A percentile compares a stretch with the other conserved stretches of the same genome.
phyloP scores from a whole-genome alignment of 495 filamentous ascomycete species.

The Parathielavia hyrcaniae region DNA sequence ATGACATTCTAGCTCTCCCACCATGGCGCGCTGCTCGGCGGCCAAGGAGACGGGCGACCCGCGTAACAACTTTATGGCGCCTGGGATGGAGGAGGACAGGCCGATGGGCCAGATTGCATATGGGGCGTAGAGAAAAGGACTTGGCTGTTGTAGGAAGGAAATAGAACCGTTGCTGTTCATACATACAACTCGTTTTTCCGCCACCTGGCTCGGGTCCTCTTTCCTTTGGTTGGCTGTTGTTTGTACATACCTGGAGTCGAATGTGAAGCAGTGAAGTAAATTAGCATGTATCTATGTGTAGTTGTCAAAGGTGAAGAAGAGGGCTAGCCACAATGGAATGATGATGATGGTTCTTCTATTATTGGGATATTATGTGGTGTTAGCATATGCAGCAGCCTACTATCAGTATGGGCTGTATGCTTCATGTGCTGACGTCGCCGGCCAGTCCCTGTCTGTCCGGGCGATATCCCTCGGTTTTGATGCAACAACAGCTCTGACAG shows the following conservation, averaged over 20 bases:
- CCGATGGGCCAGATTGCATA: constrained; percentile 49
- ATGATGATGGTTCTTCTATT: no score
- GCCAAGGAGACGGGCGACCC: constrained; percentile 66
- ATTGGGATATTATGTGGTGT: not conserved
- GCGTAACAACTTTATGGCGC: constrained; percentile 80
- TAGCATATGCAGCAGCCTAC: no score
- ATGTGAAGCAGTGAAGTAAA: constrained; percentile 4
- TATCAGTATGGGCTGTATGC: no score
- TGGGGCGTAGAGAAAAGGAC: constrained; percentile 33
- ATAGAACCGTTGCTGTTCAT: constrained; percentile 15
- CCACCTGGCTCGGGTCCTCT: not conserved
- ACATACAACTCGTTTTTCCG: constrained; percentile 10
- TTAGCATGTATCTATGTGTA: constrained; percentile 4
- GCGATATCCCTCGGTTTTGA: not conserved
- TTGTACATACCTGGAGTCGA: constrained; percentile 7
- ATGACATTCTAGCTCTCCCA: constrained; percentile 68
- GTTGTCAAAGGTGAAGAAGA: not conserved
- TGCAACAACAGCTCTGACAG: not conserved
- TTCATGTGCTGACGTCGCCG: not conserved
- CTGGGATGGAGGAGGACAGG: constrained; percentile 54
- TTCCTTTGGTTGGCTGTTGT: not conserved
- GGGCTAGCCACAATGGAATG: no score
- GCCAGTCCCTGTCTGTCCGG: not conserved
- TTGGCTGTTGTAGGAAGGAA: constrained; percentile 6
- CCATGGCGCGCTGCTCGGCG: constrained; percentile 92